Evolutionary conservation across 495 filamentous ascomycete species (phyloP).

Genomic region (Daldinia vernicosa): DNA sequence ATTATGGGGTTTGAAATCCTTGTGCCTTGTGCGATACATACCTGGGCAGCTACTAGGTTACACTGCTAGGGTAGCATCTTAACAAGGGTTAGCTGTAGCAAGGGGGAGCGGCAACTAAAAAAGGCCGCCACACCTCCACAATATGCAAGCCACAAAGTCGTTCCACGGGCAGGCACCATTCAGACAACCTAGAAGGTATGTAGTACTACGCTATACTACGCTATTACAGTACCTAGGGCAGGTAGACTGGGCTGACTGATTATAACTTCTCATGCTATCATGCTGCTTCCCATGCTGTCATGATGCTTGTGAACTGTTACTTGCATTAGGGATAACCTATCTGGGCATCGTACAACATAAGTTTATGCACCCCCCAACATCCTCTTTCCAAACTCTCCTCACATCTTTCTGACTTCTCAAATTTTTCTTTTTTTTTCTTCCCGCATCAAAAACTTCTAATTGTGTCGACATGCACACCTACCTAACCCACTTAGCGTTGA

Average conservation of each 20-base stretch:
- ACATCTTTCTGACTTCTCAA: not conserved
- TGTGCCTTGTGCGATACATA: slow-evolving; percentile 2
- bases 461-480: slow-evolving; percentile 26
- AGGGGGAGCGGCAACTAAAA: slow-evolving; percentile 25
- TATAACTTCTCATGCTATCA: not conserved
- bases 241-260: not conserved
- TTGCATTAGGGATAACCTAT: slow-evolving; percentile 20
- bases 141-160: slow-evolving; percentile 32
- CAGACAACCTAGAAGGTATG: not conserved
- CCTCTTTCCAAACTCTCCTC: slow-evolving; percentile 1
- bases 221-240: no score
- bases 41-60: not conserved
- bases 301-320: slow-evolving; percentile 11
- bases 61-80: slow-evolving; percentile 23
- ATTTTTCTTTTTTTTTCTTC: slow-evolving; percentile 2
- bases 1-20: slow-evolving; percentile 13
- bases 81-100: slow-evolving; percentile 22
- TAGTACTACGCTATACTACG: not conserved
- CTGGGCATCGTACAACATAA: not conserved
- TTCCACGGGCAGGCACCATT: not conserved
- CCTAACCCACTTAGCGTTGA: slow-evolving; percentile 20
- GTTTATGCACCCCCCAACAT: slow-evolving; percentile 3
- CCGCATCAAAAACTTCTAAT: slow-evolving; percentile 8
- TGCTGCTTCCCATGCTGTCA: not conserved
- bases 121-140: slow-evolving; percentile 30